phyloP scores from a whole-genome alignment of 192 early-diverging fungal species.

The Coemansia sp. region DNA sequence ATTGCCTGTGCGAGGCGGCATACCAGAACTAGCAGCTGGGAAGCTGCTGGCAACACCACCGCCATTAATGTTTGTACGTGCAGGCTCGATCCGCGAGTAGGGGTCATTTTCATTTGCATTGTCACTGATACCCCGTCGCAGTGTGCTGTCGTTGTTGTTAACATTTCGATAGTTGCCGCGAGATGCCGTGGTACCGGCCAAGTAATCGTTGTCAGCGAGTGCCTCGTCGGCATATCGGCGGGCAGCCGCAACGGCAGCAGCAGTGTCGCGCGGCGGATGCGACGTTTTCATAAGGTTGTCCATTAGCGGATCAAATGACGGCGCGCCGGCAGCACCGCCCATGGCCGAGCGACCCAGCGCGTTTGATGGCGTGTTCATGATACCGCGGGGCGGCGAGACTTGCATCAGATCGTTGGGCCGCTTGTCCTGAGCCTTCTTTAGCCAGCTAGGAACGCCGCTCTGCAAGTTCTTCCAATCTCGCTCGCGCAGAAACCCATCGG shows the following conservation, averaged over 20 bases:
- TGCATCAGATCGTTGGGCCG: slow-evolving; percentile 16
- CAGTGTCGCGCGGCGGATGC: slow-evolving; percentile 9
- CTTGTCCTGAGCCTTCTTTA: slow-evolving; percentile 25
- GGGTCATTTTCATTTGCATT: background rate
- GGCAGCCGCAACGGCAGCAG: slow-evolving; percentile 7
- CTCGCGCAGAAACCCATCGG: slow-evolving; percentile 34
- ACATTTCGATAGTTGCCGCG: slow-evolving; percentile 4
- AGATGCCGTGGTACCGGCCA: background rate
- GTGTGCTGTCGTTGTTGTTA: background rate
- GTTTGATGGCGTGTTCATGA: slow-evolving; percentile 33
- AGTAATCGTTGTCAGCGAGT: slow-evolving; percentile 5
- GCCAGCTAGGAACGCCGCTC: slow-evolving; percentile 23
- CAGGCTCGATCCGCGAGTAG: slow-evolving; percentile 12
- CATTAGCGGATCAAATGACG: slow-evolving; percentile 20
- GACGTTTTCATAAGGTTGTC: slow-evolving; percentile 28
- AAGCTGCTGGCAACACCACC: slow-evolving; percentile 7
- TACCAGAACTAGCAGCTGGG: background rate
- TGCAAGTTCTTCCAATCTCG: slow-evolving; percentile 25
- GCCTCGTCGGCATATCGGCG: slow-evolving; percentile 2
- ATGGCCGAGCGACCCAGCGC: slow-evolving; percentile 14
- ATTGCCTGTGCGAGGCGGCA: background rate
- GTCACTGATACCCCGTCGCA: background rate
- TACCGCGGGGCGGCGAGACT: slow-evolving; percentile 30
- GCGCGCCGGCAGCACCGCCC: background rate
- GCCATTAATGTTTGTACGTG: slow-evolving; percentile 15